Conservation (phyloP, 1,284 basidiomycete species). For the Hypsizygus ulmarius region DNA sequence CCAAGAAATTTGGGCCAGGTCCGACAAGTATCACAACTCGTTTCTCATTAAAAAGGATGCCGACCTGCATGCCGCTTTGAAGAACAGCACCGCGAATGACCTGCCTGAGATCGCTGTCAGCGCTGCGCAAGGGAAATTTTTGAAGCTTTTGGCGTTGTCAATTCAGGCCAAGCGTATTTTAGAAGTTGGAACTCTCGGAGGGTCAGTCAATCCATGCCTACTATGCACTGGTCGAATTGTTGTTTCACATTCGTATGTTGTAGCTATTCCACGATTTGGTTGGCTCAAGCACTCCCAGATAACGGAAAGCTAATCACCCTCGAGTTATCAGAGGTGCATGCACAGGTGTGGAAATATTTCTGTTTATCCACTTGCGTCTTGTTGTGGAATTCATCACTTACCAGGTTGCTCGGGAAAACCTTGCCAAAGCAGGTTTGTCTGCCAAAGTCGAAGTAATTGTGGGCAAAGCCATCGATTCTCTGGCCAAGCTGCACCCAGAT, state of each 20-base stretch:
- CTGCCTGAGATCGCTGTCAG: conserved; percentile 55
- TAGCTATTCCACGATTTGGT: conserved; percentile 62
- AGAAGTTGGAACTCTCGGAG: conserved; percentile 63
- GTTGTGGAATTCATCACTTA: not conserved
- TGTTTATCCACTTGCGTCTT: not conserved
- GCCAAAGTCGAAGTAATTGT: conserved; percentile 47
- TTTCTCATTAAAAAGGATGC: conserved; percentile 47
- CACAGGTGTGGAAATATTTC: conserved; percentile 34
- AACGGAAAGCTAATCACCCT: conserved; percentile 51
- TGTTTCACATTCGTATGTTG: not conserved
- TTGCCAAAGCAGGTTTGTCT: conserved; percentile 45
- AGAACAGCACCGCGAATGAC: conserved; percentile 42
- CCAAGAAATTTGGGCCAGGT: conserved; percentile 46
- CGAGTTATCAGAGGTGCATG: conserved; percentile 49
- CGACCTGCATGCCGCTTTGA: conserved; percentile 40
- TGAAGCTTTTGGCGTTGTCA: conserved; percentile 47
- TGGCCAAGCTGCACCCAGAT: conserved; percentile 40
- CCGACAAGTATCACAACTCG: conserved; percentile 56
- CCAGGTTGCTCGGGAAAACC: conserved; percentile 54
- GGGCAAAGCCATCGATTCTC: conserved; percentile 48
- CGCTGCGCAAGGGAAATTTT: conserved; percentile 54
- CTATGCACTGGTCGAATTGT: not conserved
- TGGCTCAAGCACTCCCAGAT: conserved; percentile 53
- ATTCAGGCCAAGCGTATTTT: conserved; percentile 51
- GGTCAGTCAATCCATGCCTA: conserved; percentile 34